Evolutionary conservation across 129 eudicot genomes (phyloP).

Genomic region (Lactuca saligna): DNA sequence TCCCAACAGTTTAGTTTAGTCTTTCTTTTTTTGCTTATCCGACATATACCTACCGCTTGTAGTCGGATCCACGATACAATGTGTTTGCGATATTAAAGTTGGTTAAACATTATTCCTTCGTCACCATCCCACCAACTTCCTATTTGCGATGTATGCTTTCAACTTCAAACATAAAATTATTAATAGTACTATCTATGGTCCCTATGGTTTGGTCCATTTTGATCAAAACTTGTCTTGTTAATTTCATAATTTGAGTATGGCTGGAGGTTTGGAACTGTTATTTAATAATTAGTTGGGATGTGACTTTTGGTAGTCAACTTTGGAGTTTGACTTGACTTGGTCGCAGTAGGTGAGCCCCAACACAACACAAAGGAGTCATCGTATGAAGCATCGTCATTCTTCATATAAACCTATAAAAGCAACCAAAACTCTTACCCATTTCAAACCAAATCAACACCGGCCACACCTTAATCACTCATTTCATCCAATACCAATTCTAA

Average conservation of each 20-base stretch:
- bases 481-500: slow-evolving; percentile 12
- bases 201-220: too few species aligned
- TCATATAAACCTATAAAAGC: slow-evolving; percentile 21
- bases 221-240: too few species aligned
- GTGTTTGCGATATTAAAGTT: background rate
- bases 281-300: background rate
- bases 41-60: slow-evolving; percentile 7
- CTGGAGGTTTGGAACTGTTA: background rate
- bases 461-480: slow-evolving; percentile 11
- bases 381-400: background rate
- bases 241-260: too few species aligned
- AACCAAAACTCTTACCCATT: slow-evolving; percentile 13
- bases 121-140: slow-evolving; percentile 23
- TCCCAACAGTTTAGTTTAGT: too few species aligned
- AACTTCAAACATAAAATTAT: too few species aligned
- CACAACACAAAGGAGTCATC: background rate
- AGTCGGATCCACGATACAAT: slow-evolving; percentile 7
- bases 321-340: slow-evolving; percentile 9
- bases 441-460: slow-evolving; percentile 19
- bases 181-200: too few species aligned
- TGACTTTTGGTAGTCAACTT: background rate
- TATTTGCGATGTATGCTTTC: too few species aligned
- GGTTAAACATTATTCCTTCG: slow-evolving; percentile 3
- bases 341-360: slow-evolving; percentile 22
- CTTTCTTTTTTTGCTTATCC: background rate